Conservation (phyloP, 305 asterid species). For the Ajuga reptans region DNA sequence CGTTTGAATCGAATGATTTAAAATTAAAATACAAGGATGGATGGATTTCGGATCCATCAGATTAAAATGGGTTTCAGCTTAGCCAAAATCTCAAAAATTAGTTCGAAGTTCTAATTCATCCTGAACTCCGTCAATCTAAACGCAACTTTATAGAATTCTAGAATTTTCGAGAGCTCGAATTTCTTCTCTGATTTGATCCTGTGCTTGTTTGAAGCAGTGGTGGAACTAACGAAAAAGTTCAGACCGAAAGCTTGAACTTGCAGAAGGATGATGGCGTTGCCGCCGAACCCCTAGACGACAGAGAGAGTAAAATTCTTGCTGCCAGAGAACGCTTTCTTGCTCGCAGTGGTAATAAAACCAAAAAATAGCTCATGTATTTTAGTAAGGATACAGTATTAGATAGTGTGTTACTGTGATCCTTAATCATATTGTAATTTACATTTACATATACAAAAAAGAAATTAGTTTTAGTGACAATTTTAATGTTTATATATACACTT, state of each 20-base stretch:
- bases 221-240: slow-evolving; percentile 27
- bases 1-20: not conserved
- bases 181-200: not conserved
- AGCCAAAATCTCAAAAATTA: too few relatives aligned
- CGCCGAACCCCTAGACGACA: slow-evolving; percentile 34
- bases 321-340: slow-evolving; percentile 83
- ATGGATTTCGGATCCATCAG: not conserved
- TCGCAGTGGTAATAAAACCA: slow-evolving; percentile 30
- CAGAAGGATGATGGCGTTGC: slow-evolving; percentile 27
- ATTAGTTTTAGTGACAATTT: not conserved
- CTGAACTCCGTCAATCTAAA: not conserved
- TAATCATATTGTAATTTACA: not conserved
- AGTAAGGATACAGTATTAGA: too few relatives aligned
- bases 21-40: not conserved
- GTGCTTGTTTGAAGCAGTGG: slow-evolving; percentile 39
- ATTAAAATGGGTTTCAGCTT: too few relatives aligned
- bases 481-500: too few relatives aligned
- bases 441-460: not conserved
- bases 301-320: slow-evolving; percentile 45
- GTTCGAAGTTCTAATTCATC: not conserved
- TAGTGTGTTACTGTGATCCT: not conserved
- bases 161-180: not conserved
- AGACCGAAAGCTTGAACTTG: slow-evolving; percentile 25
- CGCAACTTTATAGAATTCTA: not conserved
- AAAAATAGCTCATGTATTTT: not conserved